Evolutionary conservation across 1,284 basidiomycete species (phyloP), one percentile per base, ranked within the genome.

Genomic region (Nidula niveotomentosa): DNA sequence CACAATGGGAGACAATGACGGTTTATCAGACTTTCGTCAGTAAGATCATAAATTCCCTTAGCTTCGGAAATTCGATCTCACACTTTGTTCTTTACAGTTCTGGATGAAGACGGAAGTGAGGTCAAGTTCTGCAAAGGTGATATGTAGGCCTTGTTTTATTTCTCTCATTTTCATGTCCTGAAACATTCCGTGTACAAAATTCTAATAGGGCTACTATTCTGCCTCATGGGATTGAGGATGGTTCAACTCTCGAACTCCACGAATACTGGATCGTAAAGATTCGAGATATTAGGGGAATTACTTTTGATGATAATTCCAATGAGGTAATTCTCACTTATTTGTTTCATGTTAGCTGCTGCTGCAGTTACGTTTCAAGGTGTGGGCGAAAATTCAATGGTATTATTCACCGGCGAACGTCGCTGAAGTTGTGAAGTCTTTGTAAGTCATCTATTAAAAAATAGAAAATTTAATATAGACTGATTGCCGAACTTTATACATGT

Each of bases 321-420:
- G 45, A 47, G 10, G 45, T 47, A 18, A 41, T 12, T 41, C 12
- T 41, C 12, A 23, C 45, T n/a, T n/a, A 12, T n/a, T 46, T 41
- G 39, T 6, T 41, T 41, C 39, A 15, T 47, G 13, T 23, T 13
- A 23, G 5, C n/a, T n/a, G 45, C 18, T 10, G 15, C 17, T n/a
- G 10, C 18, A 10, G 18, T 47, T 47, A 10, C 10, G 10, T 47
- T 10, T 47, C 18, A 45, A 84, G 74, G 80, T 81, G 0, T 83
- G 77, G 77, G 70, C 69, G 1, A 62, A 60, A 9, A 70, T 83
- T 0, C 74, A 77, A 51, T 83, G 82, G 82, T 82, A 68, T 49
- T 83, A 78, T 64, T 70, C 74, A 0, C 70, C 71, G 0, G 41
- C 66, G 7, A 81, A 83, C 36, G 72, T 77, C 0, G 64, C 65